Conservation (phyloP, 1,139 yeast species). For the Candida sanyaensis region DNA sequence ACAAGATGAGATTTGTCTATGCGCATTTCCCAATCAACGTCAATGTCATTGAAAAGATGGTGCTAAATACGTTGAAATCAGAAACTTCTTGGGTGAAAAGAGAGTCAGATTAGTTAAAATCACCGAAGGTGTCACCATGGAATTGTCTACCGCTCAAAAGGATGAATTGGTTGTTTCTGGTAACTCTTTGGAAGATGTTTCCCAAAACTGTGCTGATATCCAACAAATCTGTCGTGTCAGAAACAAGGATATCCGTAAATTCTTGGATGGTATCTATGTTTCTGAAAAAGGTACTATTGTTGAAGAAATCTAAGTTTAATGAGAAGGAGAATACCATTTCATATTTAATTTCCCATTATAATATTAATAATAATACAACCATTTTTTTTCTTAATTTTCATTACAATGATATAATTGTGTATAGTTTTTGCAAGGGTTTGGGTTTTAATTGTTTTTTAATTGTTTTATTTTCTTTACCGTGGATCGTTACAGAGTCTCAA, state of each 20-base stretch:
- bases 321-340: background rate
- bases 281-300: constrained; percentile 92
- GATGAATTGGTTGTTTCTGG: constrained; percentile 93
- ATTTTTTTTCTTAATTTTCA: constrained; percentile 8
- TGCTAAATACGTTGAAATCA: constrained; percentile 82
- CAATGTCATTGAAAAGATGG: constrained; percentile 80
- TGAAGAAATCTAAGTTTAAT: constrained; percentile 50
- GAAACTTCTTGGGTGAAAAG: constrained; percentile 99
- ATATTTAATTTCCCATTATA: background rate
- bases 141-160: constrained; percentile 81
- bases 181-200: constrained; percentile 97
- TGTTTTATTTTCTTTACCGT: constrained; percentile 23
- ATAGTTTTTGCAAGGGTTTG: constrained; percentile 5
- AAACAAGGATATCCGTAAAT: constrained; percentile 99
- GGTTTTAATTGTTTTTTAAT: constrained; percentile 21
- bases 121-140: constrained; percentile 86
- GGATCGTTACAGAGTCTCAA: constrained; percentile 57
- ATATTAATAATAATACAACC: constrained; percentile 9
- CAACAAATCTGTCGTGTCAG: constrained; percentile 99
- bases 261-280: constrained; percentile 99
- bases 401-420: constrained; percentile 12
- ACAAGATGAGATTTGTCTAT: constrained; percentile 99
- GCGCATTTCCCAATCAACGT: constrained; percentile 99
- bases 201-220: constrained; percentile 98
- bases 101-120: constrained; percentile 85